These are phyloP conservation scores for Scheffersomyces coipomensis DNA, from an alignment of 805 yeast species.

Conservation along the genomic window DNA sequence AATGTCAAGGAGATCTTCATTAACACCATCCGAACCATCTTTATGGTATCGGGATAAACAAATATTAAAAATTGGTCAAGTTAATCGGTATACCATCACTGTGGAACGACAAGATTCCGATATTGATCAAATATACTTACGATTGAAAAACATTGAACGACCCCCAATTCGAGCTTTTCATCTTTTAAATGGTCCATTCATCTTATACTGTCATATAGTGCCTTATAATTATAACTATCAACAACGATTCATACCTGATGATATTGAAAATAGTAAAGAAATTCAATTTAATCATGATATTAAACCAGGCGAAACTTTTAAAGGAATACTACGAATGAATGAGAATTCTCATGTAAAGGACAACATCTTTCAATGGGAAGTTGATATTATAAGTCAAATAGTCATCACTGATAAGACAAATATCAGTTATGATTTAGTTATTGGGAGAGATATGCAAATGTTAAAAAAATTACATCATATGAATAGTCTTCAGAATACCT, in stretches of 20 bases:
- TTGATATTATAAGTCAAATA: conserved; percentile 42
- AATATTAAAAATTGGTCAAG: conserved; percentile 36
- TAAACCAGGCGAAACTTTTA: conserved; percentile 71
- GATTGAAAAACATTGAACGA: conserved; percentile 39
- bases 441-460: conserved; percentile 32
- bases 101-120: conserved; percentile 19
- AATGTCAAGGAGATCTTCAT: not conserved
- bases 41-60: conserved; percentile 38
- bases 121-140: conserved; percentile 23
- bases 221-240: conserved; percentile 32
- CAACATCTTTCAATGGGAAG: conserved; percentile 29
- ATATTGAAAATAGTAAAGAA: conserved; percentile 21
- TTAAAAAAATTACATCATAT: conserved; percentile 32
- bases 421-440: conserved; percentile 32
- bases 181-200: conserved; percentile 41
- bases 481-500: conserved; percentile 14
- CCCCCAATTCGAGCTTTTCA: conserved; percentile 40
- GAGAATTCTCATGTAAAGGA: conserved; percentile 30
- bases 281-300: conserved; percentile 41
- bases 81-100: conserved; percentile 29
- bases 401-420: conserved; percentile 31
- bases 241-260: conserved; percentile 20
- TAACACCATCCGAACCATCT: conserved; percentile 9
- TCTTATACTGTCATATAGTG: conserved; percentile 42
- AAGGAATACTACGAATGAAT: conserved; percentile 52